Evolutionary conservation across 345 rosid species (phyloP).

Genomic region (Brassica carinata): DNA sequence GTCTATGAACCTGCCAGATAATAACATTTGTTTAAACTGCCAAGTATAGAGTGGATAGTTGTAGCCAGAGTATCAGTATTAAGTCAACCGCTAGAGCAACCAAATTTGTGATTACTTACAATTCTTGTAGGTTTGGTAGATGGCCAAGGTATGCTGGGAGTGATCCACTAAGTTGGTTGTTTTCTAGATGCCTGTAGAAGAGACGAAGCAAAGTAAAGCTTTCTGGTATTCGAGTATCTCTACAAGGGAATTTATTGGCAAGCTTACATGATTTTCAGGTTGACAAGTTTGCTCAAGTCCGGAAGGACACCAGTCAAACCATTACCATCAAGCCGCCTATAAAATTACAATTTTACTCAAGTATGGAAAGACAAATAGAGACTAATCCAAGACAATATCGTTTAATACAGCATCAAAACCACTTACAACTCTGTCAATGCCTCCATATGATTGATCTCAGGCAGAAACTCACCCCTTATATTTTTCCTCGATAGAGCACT

Average conservation of each 20-base stretch:
- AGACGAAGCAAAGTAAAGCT: slow-evolving; percentile 27
- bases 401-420: slow-evolving; percentile 5
- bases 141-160: slow-evolving; percentile 69
- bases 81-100: neutral
- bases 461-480: slow-evolving; percentile 66
- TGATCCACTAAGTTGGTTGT: slow-evolving; percentile 73
- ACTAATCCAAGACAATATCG: neutral
- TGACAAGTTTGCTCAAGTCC: slow-evolving; percentile 72
- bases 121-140: slow-evolving; percentile 71
- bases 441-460: slow-evolving; percentile 66
- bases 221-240: neutral
- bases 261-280: slow-evolving; percentile 77
- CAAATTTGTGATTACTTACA: slow-evolving; percentile 52
- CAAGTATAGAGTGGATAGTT: slow-evolving; percentile 3
- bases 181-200: slow-evolving; percentile 84
- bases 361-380: slow-evolving; percentile 6
- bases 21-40: slow-evolving; percentile 8
- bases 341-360: slow-evolving; percentile 19
- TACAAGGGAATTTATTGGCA: slow-evolving; percentile 7
- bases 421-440: slow-evolving; percentile 80
- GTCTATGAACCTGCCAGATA: slow-evolving; percentile 67
- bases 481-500: slow-evolving; percentile 72
- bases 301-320: slow-evolving; percentile 70
- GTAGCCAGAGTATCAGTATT: neutral
- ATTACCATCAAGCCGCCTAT: slow-evolving; percentile 90